phyloP scores from a whole-genome alignment of 805 yeast genomes.

The Candida dajiaensis region DNA sequence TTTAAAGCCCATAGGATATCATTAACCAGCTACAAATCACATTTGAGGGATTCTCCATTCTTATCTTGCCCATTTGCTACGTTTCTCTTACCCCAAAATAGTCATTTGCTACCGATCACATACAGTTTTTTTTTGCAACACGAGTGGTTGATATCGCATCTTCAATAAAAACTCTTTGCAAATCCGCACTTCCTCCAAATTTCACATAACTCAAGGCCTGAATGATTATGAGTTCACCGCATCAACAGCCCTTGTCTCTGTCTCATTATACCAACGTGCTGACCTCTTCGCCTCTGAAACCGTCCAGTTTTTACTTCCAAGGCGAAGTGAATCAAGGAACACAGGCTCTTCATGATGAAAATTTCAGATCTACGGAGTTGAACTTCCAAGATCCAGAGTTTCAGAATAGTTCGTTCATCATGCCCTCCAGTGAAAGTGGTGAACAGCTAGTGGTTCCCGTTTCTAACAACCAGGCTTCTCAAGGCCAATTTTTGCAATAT shows the following conservation, averaged over 20 bases:
- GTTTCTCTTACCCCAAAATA: neutral
- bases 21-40: neutral
- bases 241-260: conserved; percentile 9
- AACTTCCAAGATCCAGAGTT: neutral
- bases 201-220: neutral
- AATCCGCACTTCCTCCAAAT: neutral
- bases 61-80: neutral
- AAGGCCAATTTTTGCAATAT: neutral
- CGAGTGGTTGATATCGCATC: neutral
- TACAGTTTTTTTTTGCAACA: neutral
- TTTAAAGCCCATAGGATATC: neutral
- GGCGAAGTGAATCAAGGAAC: conserved; percentile 1
- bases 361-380: conserved; percentile 4
- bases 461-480: neutral
- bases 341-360: conserved; percentile 6
- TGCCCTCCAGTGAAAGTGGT: conserved; percentile 1
- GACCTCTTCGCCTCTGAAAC: conserved; percentile 16
- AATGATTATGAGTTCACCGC: conserved; percentile 14
- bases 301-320: conserved; percentile 14
- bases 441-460: conserved; percentile 4
- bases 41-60: neutral
- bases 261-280: conserved; percentile 15
- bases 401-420: neutral
- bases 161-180: neutral
- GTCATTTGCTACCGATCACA: neutral